Conservation (phyloP, 1,284 basidiomycete species). For the Lentinula novae-zelandiae region DNA sequence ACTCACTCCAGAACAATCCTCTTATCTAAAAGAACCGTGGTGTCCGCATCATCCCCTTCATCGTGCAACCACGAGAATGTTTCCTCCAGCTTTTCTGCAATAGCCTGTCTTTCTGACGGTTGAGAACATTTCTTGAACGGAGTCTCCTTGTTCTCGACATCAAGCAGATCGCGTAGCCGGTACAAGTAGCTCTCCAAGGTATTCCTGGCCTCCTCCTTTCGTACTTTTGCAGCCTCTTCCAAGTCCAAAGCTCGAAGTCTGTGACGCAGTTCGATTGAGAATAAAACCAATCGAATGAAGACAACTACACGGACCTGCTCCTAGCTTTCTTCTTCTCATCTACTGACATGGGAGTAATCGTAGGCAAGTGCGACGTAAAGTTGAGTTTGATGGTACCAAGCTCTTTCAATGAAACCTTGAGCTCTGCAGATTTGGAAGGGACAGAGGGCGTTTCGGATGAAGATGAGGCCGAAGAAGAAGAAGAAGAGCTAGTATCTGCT, state of each 20-base stretch:
- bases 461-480: slow-evolving; percentile 23
- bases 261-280: not conserved
- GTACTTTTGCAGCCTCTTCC: slow-evolving; percentile 74
- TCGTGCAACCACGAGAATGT: slow-evolving; percentile 84
- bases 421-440: slow-evolving; percentile 30
- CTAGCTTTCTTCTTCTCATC: slow-evolving; percentile 71
- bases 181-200: slow-evolving; percentile 92
- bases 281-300: not conserved
- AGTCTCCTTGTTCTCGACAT: slow-evolving; percentile 57
- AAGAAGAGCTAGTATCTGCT: slow-evolving; percentile 20
- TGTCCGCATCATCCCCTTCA: slow-evolving; percentile 81
- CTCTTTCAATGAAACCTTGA: slow-evolving; percentile 30
- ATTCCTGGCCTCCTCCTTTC: slow-evolving; percentile 90
- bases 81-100: slow-evolving; percentile 65
- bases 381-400: slow-evolving; percentile 58
- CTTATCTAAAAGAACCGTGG: slow-evolving; percentile 68
- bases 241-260: slow-evolving; percentile 80
- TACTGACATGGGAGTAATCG: slow-evolving; percentile 66
- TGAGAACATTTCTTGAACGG: slow-evolving; percentile 82
- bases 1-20: slow-evolving; percentile 80
- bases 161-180: slow-evolving; percentile 80
- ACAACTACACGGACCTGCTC: slow-evolving; percentile 51
- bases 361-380: slow-evolving; percentile 58
- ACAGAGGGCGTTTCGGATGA: slow-evolving; percentile 24
- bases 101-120: slow-evolving; percentile 61